Evolutionary conservation across 768 basidiomycete species (phyloP).

Genomic region (Phlebiopsis flavidoalba): DNA sequence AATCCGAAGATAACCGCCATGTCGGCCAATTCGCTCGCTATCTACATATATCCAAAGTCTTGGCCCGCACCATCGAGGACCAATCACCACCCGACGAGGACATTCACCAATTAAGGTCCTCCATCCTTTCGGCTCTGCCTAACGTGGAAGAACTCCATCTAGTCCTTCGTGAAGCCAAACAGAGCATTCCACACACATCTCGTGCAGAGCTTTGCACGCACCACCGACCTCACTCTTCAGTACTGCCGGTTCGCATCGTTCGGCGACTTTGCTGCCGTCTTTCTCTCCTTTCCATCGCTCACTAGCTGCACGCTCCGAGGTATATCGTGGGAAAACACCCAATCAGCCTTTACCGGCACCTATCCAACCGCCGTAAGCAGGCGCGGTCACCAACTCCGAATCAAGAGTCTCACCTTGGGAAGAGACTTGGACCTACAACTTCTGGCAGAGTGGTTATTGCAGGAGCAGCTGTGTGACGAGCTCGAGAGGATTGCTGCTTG

Average conservation of each 20-base stretch:
- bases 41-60: constrained; percentile 8
- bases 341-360: neutral
- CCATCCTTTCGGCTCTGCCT: constrained; percentile 3
- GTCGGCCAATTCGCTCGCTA: constrained; percentile 19
- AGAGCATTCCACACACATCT: neutral
- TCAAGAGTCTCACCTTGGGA: constrained; percentile 14
- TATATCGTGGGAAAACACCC: constrained; percentile 16
- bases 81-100: neutral
- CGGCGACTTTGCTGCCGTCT: constrained; percentile 19
- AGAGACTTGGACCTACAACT: constrained; percentile 14
- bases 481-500: constrained; percentile 14
- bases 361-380: neutral
- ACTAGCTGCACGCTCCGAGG: constrained; percentile 14
- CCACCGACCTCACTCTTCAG: constrained; percentile 17
- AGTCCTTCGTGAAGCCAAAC: neutral
- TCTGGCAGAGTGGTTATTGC: constrained; percentile 20
- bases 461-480: constrained; percentile 10
- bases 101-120: neutral
- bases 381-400: neutral
- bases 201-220: constrained; percentile 6
- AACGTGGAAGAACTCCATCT: constrained; percentile 2
- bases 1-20: constrained; percentile 8
- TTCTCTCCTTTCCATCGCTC: constrained; percentile 19
- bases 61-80: neutral
- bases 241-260: constrained; percentile 23